Conservation (phyloP, 805 yeast genomes). For the Kurtzmaniella cleridarum region DNA sequence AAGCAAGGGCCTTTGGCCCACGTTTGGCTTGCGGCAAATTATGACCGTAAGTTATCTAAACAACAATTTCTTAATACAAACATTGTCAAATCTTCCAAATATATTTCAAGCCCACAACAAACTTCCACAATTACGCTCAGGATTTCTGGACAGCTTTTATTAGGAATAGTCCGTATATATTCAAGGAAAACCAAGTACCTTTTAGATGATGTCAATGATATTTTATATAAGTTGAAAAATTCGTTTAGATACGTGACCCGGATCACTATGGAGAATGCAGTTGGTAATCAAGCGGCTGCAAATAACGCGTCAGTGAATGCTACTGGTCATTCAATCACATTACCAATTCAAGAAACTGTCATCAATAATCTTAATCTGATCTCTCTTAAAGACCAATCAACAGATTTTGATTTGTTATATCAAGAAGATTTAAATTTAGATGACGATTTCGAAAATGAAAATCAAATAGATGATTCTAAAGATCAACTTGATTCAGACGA, state of each 20-base stretch:
- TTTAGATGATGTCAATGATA: slow-evolving; percentile 77
- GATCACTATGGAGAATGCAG: slow-evolving; percentile 12
- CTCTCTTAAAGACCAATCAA: slow-evolving; percentile 70
- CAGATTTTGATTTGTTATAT: slow-evolving; percentile 67
- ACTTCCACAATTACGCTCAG: slow-evolving; percentile 67
- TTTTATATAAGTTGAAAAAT: slow-evolving; percentile 63
- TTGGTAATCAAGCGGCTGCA: neutral
- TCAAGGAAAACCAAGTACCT: slow-evolving; percentile 79
- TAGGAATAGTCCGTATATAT: slow-evolving; percentile 84
- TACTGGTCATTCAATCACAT: slow-evolving; percentile 35
- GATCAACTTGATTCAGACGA: neutral
- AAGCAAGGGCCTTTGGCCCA: slow-evolving; percentile 82
- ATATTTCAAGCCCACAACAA: slow-evolving; percentile 11
- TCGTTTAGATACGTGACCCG: slow-evolving; percentile 48
- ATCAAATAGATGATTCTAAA: neutral
- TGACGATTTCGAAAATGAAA: slow-evolving; percentile 13
- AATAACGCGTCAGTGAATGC: neutral
- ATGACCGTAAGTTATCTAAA: slow-evolving; percentile 71
- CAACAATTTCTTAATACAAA: slow-evolving; percentile 69
- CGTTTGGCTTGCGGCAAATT: slow-evolving; percentile 89
- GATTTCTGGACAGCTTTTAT: slow-evolving; percentile 76
- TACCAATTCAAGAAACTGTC: slow-evolving; percentile 57
- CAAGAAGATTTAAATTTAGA: slow-evolving; percentile 51
- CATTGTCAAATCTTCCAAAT: slow-evolving; percentile 46
- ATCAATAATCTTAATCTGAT: slow-evolving; percentile 55